Evolutionary conservation across 176 grass and related monocot genomes (phyloP).

Genomic region (Cenchrus purpureus): DNA sequence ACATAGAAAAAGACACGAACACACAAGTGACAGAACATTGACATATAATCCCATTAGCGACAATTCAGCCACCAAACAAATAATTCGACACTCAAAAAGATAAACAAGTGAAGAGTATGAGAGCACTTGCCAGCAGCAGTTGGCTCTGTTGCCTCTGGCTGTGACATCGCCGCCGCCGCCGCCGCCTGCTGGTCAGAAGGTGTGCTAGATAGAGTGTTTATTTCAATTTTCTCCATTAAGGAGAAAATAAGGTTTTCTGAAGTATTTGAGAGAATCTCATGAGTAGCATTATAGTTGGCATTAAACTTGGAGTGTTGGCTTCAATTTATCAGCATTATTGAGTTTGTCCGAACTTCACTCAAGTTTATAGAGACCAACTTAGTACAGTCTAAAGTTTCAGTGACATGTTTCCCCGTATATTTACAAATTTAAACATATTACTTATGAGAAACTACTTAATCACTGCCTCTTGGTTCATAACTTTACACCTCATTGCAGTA

Average conservation of each 20-base stretch:
- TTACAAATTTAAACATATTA: not conserved
- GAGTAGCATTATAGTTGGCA: not conserved
- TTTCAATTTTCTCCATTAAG: not conserved
- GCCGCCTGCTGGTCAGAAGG: no score
- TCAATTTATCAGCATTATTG: not conserved
- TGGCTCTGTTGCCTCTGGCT: no score
- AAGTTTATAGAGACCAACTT: not conserved
- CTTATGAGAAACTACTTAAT: not conserved
- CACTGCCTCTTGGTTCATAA: not conserved
- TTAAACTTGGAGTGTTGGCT: not conserved
- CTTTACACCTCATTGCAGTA: no score
- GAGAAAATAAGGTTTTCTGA: not conserved
- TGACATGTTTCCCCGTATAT: not conserved
- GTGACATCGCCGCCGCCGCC: no score
- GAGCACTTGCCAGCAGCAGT: no score
- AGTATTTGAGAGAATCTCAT: not conserved
- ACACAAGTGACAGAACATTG: no score
- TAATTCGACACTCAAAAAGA: no score
- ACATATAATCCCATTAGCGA: no score
- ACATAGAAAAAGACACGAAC: no score
- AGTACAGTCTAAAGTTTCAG: not conserved
- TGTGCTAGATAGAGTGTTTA: not conserved
- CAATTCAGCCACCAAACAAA: no score
- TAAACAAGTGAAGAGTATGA: no score
- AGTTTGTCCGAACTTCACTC: not conserved